Base-by-base conservation (phyloP, 2,329 filamentous ascomycete species). In the Coniella vitis region DNA sequence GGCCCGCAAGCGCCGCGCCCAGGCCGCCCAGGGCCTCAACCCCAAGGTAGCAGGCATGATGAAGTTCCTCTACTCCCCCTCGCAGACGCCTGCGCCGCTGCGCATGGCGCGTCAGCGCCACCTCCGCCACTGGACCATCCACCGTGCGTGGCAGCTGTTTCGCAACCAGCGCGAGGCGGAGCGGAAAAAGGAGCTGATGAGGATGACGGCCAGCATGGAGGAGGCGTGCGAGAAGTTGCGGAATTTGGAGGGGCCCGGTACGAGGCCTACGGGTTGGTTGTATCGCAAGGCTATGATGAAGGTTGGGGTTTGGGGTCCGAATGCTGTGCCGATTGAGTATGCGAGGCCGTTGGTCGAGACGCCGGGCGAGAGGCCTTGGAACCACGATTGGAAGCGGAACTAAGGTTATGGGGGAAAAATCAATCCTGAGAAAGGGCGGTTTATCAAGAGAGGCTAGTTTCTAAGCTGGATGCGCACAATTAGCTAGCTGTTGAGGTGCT, bases 61-160 rank as follows among this genome's bases (percentile, higher is more conserved):
- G 51, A 58, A 58, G 43, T 63, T 61, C 49, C 54, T 67, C 9
- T 58, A 61, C 47, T 56, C 63, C 39, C 59, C 63, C 17, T 60
- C 56, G 34, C 61, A 61, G 25, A 38, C 54, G 1, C 77, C 76
- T 4, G 70, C 78, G 0, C 90, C 93, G 1, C 79, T 98, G 56
- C 86, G 89, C 60, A 90, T 97, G 78, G 89, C 82, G 36, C 89
- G 91, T 59, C 86, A 86, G 67, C 84, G 93, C 49, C 79, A 83
- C 68, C 82, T 98, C 56, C 87, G 93, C 40, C 93, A 98, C 75
- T 98, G 93, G 93, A 97, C 93, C 45, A 97, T 98, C 68, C 90
- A 97, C 74, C 90, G 93, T 59, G 91, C 91, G 19, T 97, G 90
- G 89, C 77, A 87, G 60, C 75, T 97, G 25, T 86, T 85, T 69